These are phyloP conservation scores for Neurospora sp. DNA, from an alignment of 495 filamentous ascomycete species.

Conservation along the genomic window DNA sequence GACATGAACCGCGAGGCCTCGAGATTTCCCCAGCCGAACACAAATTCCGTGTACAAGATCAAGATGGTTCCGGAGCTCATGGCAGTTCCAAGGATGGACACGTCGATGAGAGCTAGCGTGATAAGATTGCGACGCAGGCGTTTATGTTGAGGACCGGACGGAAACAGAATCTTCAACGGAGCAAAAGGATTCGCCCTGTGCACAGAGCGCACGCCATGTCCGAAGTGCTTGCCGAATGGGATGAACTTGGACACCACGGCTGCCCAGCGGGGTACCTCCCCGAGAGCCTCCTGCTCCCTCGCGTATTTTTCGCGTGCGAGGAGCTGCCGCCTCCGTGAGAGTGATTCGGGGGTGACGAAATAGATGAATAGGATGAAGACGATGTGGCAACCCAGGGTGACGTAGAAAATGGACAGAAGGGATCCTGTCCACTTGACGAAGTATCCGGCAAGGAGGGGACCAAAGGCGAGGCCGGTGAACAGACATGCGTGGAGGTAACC, in stretches of 20 bases:
- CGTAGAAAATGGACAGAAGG: constrained; percentile 67
- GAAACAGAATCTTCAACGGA: constrained; percentile 69
- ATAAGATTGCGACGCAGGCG: constrained; percentile 68
- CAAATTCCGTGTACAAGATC: constrained; percentile 66
- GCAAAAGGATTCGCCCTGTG: constrained; percentile 49
- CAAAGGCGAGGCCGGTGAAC: constrained; percentile 76
- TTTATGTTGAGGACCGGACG: constrained; percentile 52
- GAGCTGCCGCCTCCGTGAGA: constrained; percentile 56
- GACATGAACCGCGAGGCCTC: constrained; percentile 72
- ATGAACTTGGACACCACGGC: background rate
- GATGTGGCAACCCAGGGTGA: constrained; percentile 57
- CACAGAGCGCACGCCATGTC: constrained; percentile 6
- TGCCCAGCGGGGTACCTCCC: constrained; percentile 4
- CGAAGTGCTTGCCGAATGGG: constrained; percentile 12
- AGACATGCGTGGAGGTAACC: constrained; percentile 81
- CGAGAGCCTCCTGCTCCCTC: constrained; percentile 14
- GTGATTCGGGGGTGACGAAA: constrained; percentile 70
- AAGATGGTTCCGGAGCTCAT: constrained; percentile 72
- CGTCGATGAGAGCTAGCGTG: constrained; percentile 69
- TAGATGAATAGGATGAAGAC: constrained; percentile 60
- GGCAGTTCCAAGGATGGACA: constrained; percentile 64
- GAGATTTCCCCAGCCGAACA: constrained; percentile 72
- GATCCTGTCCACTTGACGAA: constrained; percentile 60
- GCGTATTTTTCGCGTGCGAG: constrained; percentile 58
- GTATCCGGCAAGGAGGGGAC: constrained; percentile 69